phyloP scores from a whole-genome alignment of 495 filamentous ascomycete species.

The Penicillium salamii region DNA sequence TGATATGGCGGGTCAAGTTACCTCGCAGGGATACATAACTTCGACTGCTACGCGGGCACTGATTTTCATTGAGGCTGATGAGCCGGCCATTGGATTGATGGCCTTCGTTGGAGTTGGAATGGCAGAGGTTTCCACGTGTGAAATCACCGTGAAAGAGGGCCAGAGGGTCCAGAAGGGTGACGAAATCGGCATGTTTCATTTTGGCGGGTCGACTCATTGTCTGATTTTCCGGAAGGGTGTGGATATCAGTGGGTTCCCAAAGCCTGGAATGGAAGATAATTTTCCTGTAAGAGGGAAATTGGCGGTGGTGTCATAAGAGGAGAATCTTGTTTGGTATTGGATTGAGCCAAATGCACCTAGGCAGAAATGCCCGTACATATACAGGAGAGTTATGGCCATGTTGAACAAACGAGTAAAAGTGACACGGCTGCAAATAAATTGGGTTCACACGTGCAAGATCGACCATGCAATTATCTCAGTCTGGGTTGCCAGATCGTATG shows the following conservation, averaged over 20 bases:
- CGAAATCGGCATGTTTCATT: conserved; percentile 72
- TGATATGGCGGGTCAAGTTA: conserved; percentile 56
- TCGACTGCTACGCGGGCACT: conserved; percentile 56
- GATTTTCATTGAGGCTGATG: conserved; percentile 68
- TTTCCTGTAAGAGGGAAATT: conserved; percentile 55
- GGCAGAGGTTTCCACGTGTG: conserved; percentile 68
- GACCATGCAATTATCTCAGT: no score
- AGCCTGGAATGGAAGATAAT: conserved; percentile 47
- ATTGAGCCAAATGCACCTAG: no score
- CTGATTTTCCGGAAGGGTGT: conserved; percentile 51
- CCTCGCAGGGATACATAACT: conserved; percentile 61
- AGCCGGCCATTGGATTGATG: conserved; percentile 64
- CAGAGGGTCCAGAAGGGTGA: conserved; percentile 63
- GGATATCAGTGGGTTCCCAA: conserved; percentile 45
- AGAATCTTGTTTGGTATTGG: no score
- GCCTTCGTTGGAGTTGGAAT: conserved; percentile 65
- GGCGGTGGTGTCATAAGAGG: conserved; percentile 33
- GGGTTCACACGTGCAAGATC: no score
- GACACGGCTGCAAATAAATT: no score
- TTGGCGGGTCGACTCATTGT: conserved; percentile 64
- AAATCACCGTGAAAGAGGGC: conserved; percentile 61
- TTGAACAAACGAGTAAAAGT: no score
- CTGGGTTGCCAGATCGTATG: no score
- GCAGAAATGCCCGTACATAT: no score
- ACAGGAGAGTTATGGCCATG: no score